Conservation (phyloP, 1,284 basidiomycete genomes). For the Apiotrichum gracile region DNA sequence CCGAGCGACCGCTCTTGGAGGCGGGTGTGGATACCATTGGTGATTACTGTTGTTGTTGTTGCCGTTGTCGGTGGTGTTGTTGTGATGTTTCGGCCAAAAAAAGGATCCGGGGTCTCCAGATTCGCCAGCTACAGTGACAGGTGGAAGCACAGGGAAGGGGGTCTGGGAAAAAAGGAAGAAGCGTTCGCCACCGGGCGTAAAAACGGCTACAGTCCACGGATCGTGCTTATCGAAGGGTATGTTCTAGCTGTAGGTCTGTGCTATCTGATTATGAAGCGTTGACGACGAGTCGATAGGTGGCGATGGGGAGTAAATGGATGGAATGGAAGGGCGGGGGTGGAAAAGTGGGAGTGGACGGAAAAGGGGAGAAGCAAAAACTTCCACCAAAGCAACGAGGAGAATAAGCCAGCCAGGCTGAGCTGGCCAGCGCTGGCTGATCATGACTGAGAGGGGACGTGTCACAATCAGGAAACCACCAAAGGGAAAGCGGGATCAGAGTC, state of each 20-base stretch:
- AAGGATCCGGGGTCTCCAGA: background rate
- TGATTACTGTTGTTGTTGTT: background rate
- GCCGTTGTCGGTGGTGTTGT: background rate
- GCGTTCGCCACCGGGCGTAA: conserved; percentile 8
- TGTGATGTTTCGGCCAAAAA: background rate
- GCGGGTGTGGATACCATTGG: conserved; percentile 43
- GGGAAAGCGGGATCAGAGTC: conserved; percentile 1
- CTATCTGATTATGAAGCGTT: background rate
- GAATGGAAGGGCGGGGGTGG: too few relatives aligned
- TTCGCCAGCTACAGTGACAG: background rate
- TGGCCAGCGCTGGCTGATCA: too few relatives aligned
- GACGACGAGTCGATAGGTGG: too few relatives aligned
- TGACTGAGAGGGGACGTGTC: too few relatives aligned
- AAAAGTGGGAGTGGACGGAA: background rate
- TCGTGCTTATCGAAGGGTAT: background rate
- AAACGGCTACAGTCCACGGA: conserved; percentile 3
- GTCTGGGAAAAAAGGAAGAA: background rate
- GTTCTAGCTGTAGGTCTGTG: background rate
- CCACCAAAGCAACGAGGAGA: background rate
- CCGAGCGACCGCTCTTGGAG: conserved; percentile 23
- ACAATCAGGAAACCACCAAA: too few relatives aligned
- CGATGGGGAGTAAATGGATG: background rate
- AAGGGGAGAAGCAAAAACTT: too few relatives aligned
- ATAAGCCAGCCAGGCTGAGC: too few relatives aligned
- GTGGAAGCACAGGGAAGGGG: background rate